Base-by-base conservation (phyloP, 129 eudicot genomes). In the Escallonia herrerae region DNA sequence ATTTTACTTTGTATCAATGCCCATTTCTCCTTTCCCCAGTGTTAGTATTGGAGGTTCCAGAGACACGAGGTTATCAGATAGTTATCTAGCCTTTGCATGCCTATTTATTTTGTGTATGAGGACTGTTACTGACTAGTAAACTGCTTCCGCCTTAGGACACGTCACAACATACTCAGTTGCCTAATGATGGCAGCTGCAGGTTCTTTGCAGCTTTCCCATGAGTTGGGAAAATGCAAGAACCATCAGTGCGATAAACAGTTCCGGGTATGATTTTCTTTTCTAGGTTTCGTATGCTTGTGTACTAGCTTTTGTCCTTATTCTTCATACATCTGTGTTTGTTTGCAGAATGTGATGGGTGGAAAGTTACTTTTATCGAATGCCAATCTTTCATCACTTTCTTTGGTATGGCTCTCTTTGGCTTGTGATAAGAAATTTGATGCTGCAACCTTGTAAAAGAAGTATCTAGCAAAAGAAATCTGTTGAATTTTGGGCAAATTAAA, bases 191-290 rank as follows among this genome's bases (percentile, higher is more conserved):
- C 82, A 56, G 72, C 74, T 66, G 65, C 87, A 69, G 84, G 90
- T 83, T 82, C 88, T 63, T 76, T 87, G 75, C 95, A 84, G 64
- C 60, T 81, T 50, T 87, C 88, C 70, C 83, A 65, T 49, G 74
- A 77, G 62, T 71, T 78, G 62, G 90, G 90, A 59, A 74, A 79
- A 55, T 77, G 80, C 84, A 82, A 75, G 80, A 85, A 66, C 79
- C 86, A 80, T 72, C 72, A 38, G 33, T 60, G 70, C 78, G 65
- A 37, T 52, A 84, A 86, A 39, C 82, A 79, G 50, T 69, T 76
- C 58, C 74, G 70, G 81, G 97, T 87, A 74, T 58, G 12, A 2
- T 40, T 13, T 65, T 22, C 2, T 13, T 49, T 15, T 59, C 45
- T 52, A 15, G 8, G 61, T 44, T 6, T 61, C n/a, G 37, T 8